Conservation (phyloP, 2,329 filamentous ascomycete species). For the Pseudogymnoascus sp. region DNA sequence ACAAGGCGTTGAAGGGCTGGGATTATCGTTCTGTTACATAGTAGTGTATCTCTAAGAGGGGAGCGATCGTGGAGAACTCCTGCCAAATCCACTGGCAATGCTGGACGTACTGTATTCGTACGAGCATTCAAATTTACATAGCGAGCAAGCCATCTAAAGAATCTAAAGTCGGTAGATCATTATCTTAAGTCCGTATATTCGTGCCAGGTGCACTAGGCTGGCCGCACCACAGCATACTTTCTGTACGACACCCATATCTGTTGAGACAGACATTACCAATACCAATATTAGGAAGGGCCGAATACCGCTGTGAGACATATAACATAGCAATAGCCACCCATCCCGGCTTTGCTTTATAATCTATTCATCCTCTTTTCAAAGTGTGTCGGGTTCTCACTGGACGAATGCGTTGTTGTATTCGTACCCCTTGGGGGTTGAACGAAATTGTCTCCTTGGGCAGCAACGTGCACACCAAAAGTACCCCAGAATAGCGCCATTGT, state of each 20-base stretch:
- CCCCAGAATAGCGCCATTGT: not conserved
- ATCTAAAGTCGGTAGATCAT: conserved; percentile 8
- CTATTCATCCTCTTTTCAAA: not conserved
- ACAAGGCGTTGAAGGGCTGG: conserved; percentile 4
- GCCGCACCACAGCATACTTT: not conserved
- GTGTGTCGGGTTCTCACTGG: not conserved
- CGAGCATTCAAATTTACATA: conserved; percentile 1
- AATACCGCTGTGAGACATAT: not conserved
- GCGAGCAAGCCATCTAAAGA: conserved; percentile 3
- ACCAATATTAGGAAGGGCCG: not conserved
- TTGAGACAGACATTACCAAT: conserved; percentile 3
- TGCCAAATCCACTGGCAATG: not conserved
- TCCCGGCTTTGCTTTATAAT: not conserved
- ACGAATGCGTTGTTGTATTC: not conserved
- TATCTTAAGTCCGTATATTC: not conserved
- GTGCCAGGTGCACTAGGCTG: not conserved
- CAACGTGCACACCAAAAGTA: conserved; percentile 3
- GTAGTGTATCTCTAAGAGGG: conserved; percentile 8
- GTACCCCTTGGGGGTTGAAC: not conserved
- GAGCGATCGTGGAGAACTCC: not conserved
- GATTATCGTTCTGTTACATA: conserved; percentile 1
- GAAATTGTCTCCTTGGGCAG: not conserved
- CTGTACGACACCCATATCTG: not conserved
- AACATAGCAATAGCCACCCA: not conserved
- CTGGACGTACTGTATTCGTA: conserved; percentile 8